These are phyloP conservation scores for Linderina pennispora DNA, from an alignment of 192 early-diverging fungal genomes.

Conservation along the genomic window DNA sequence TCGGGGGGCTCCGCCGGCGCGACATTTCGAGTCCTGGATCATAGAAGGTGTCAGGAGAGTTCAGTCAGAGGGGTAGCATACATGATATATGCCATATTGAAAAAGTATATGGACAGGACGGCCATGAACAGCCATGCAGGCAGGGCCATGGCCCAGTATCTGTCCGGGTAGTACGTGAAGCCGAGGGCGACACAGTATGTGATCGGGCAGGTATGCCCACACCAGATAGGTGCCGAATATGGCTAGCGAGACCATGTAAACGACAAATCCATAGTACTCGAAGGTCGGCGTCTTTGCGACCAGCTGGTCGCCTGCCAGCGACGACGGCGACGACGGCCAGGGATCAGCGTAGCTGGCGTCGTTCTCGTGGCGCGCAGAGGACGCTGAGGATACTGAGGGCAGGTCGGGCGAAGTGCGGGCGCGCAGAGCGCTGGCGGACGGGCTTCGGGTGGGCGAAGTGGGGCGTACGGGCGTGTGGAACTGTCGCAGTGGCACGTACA, in stretches of 20 bases:
- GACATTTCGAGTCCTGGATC: conserved; percentile 48
- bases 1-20: conserved; percentile 8
- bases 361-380: conserved; percentile 12
- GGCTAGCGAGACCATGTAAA: conserved; percentile 75
- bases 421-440: too few relatives aligned
- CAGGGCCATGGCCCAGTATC: conserved; percentile 77
- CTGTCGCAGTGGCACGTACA: too few relatives aligned
- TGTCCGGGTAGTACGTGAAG: conserved; percentile 81
- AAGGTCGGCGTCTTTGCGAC: conserved; percentile 64
- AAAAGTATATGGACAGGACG: conserved; percentile 65
- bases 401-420: neutral
- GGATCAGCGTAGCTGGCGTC: conserved; percentile 21
- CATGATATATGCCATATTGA: conserved; percentile 73
- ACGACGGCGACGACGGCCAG: conserved; percentile 15
- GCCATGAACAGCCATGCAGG: conserved; percentile 73
- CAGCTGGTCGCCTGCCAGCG: conserved; percentile 7
- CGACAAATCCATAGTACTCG: conserved; percentile 86
- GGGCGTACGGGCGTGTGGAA: too few relatives aligned
- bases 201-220: conserved; percentile 81
- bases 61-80: conserved; percentile 69
- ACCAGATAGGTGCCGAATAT: conserved; percentile 68
- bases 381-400: neutral
- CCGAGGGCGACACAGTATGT: conserved; percentile 60
- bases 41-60: conserved; percentile 67
- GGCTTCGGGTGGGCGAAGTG: too few relatives aligned